phyloP scores from a whole-genome alignment of 495 filamentous ascomycete genomes.

The Daldinia bambusicola region DNA sequence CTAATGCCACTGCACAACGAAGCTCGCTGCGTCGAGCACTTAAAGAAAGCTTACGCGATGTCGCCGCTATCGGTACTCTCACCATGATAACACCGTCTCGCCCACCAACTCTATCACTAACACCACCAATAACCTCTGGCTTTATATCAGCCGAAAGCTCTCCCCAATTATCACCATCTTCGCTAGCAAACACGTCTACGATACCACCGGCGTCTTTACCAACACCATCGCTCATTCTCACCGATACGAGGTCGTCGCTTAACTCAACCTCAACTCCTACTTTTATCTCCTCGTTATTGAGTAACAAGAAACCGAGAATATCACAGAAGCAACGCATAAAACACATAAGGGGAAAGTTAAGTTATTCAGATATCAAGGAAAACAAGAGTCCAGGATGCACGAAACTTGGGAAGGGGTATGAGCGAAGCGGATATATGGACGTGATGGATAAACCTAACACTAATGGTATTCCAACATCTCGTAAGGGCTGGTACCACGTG shows the following conservation, averaged over 20 bases:
- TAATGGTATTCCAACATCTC: conserved; percentile 11
- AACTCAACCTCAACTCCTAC: neutral
- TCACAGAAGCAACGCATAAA: neutral
- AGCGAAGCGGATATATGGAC: neutral
- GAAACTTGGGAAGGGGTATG: neutral
- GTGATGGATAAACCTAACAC: neutral
- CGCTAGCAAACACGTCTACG: neutral
- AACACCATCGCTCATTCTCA: neutral
- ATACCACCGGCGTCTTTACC: neutral
- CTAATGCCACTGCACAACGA: conserved; percentile 11
- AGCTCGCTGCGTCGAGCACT: conserved; percentile 35
- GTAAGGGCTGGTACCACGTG: conserved; percentile 37
- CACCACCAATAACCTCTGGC: neutral
- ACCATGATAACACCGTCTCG: neutral
- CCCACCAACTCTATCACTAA: neutral
- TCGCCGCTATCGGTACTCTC: neutral
- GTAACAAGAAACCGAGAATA: neutral
- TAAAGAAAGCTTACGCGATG: conserved; percentile 9
- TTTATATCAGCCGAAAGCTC: neutral
- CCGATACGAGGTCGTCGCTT: neutral
- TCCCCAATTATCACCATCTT: neutral
- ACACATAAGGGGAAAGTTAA: neutral
- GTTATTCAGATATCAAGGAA: neutral
- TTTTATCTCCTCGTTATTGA: neutral
- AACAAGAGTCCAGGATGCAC: neutral